phyloP scores from a whole-genome alignment of 345 rosid species.

The Streptanthus diversifolius region DNA sequence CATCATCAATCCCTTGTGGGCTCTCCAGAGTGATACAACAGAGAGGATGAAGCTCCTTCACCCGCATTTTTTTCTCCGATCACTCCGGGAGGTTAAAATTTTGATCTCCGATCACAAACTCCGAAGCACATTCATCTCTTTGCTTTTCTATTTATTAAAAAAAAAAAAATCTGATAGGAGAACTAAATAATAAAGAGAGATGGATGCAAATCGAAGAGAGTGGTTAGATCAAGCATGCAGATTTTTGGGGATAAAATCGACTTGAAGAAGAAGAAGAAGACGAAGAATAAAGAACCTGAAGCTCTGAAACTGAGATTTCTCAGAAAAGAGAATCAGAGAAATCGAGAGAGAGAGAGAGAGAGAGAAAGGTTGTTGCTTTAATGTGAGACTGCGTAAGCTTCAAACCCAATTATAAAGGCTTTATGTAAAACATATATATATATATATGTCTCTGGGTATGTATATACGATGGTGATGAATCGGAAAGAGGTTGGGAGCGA shows the following conservation, averaged over 20 bases:
- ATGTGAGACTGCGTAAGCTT: slow-evolving; percentile 40
- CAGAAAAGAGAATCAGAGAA: slow-evolving; percentile 25
- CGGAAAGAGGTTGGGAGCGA: slow-evolving; percentile 35
- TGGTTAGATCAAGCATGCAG: slow-evolving; percentile 27
- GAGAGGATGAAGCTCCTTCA: slow-evolving; percentile 89
- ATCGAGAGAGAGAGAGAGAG: slow-evolving; percentile 16
- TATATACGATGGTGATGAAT: slow-evolving; percentile 15
- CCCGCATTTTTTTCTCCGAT: slow-evolving; percentile 53
- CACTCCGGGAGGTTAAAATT: background rate
- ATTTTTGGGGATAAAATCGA: slow-evolving; percentile 17
- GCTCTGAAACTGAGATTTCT: slow-evolving; percentile 48
- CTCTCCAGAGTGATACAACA: slow-evolving; percentile 87
- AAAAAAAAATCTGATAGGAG: slow-evolving; percentile 1
- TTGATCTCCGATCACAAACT: slow-evolving; percentile 30
- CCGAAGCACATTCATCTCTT: background rate
- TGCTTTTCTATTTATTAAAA: background rate
- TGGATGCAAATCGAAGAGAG: background rate
- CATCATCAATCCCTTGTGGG: slow-evolving; percentile 49
- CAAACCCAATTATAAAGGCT: slow-evolving; percentile 34
- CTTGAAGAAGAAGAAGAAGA: slow-evolving; percentile 22
- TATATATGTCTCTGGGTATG: background rate
- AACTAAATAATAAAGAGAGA: background rate
- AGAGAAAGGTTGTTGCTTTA: slow-evolving; percentile 24
- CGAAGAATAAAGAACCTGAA: slow-evolving; percentile 37
- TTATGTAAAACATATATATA: background rate